These are phyloP conservation scores for Pholiota conissans DNA, from an alignment of 768 basidiomycete species.

Conservation along the genomic window DNA sequence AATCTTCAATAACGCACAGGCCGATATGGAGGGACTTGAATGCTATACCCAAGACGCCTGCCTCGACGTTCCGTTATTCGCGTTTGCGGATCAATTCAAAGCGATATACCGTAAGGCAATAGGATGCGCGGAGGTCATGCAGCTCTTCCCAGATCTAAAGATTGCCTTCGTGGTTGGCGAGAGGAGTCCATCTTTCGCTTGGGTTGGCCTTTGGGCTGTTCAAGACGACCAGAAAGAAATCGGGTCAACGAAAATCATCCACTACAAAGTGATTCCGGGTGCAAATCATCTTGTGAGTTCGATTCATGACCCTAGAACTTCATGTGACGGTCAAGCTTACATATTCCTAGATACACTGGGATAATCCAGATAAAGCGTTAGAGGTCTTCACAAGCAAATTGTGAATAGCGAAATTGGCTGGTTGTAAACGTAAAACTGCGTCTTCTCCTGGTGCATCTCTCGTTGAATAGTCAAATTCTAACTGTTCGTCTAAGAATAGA, in stretches of 20 bases:
- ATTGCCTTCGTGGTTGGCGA: constrained; percentile 12
- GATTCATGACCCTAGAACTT: background rate
- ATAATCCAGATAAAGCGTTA: constrained; percentile 13
- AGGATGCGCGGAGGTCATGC: constrained; percentile 8
- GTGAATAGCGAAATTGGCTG: too few relatives aligned
- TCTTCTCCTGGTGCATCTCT: too few relatives aligned
- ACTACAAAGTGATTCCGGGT: constrained; percentile 12
- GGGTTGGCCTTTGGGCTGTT: constrained; percentile 19
- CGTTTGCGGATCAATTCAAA: constrained; percentile 12
- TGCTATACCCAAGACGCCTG: background rate
- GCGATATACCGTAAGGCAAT: constrained; percentile 22
- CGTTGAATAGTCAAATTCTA: too few relatives aligned
- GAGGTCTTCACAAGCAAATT: background rate
- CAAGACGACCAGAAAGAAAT: constrained; percentile 16
- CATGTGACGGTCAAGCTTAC: background rate
- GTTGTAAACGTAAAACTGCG: too few relatives aligned
- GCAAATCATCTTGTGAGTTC: constrained; percentile 23
- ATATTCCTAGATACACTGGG: constrained; percentile 23
- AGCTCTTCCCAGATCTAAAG: constrained; percentile 18
- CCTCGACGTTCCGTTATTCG: constrained; percentile 16
- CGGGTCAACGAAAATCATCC: constrained; percentile 5
- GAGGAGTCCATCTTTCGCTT: constrained; percentile 17
- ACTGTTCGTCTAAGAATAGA: background rate
- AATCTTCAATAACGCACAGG: constrained; percentile 19
- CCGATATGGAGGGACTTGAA: constrained; percentile 6